Evolutionary conservation across 495 filamentous ascomycete species (phyloP).

Genomic region (Talaromyces adpressus): DNA sequence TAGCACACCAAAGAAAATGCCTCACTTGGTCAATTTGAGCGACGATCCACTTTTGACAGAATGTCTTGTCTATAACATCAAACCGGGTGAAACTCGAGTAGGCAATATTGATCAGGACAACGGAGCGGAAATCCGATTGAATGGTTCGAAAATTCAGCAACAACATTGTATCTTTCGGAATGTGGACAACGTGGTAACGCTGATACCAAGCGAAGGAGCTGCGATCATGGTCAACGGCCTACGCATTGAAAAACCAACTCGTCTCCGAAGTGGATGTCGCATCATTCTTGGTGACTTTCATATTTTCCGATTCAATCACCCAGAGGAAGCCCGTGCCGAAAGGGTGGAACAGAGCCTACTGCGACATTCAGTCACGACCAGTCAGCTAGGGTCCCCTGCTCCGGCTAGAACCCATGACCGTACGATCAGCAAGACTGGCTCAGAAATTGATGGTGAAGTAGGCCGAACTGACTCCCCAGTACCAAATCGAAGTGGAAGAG

Average conservation of each 20-base stretch:
- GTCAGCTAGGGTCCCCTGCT: conserved; percentile 66
- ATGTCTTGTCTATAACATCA: conserved; percentile 97
- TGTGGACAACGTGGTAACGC: conserved; percentile 79
- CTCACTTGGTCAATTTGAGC: conserved; percentile 94
- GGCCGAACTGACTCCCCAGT: conserved; percentile 76
- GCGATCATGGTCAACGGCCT: conserved; percentile 97
- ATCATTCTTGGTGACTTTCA: conserved; percentile 98
- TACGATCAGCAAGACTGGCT: conserved; percentile 64
- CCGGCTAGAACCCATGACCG: conserved; percentile 70
- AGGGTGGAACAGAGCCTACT: conserved; percentile 82
- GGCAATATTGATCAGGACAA: conserved; percentile 82
- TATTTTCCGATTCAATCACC: conserved; percentile 98
- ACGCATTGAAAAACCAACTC: conserved; percentile 72
- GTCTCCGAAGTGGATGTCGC: conserved; percentile 84
- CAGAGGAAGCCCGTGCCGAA: conserved; percentile 90
- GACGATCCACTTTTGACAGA: conserved; percentile 94
- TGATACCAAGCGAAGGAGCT: conserved; percentile 82
- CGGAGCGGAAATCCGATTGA: conserved; percentile 82
- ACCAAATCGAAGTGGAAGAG: conserved; percentile 57
- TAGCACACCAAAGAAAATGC: conserved; percentile 97
- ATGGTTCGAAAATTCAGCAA: conserved; percentile 84
- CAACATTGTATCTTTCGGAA: conserved; percentile 95
- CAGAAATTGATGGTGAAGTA: conserved; percentile 59
- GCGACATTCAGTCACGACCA: conserved; percentile 80
- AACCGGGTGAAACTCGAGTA: conserved; percentile 86